These are phyloP conservation scores for Cydonia oblonga DNA, from an alignment of 331 rosid genomes.

Conservation along the genomic window DNA sequence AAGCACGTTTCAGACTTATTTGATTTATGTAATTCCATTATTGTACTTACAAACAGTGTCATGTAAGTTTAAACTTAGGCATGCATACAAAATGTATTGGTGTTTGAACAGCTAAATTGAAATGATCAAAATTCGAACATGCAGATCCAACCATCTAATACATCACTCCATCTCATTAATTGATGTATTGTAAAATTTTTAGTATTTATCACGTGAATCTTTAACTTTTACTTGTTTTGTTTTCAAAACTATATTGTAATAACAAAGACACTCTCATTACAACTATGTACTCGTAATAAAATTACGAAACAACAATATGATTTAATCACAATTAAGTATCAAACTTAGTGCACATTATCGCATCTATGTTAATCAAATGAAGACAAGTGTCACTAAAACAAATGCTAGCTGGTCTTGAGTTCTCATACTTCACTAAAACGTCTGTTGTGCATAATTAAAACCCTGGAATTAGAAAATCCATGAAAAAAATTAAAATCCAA, in stretches of 20 bases:
- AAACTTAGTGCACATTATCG: neutral
- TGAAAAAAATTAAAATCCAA: neutral
- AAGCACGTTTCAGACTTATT: slow-evolving; percentile 27
- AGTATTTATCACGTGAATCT: neutral
- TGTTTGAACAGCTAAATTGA: no score
- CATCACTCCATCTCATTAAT: no score
- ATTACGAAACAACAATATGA: no score
- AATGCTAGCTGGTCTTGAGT: neutral
- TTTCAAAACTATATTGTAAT: no score
- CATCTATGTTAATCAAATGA: neutral
- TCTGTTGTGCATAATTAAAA: neutral
- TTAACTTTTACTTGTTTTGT: neutral
- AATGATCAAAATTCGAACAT: no score
- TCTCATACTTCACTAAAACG: neutral
- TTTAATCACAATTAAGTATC: no score
- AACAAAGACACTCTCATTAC: no score
- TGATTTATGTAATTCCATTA: slow-evolving; percentile 7
- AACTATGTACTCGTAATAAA: no score
- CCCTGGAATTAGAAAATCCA: neutral
- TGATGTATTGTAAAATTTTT: no score
- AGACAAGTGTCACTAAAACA: neutral
- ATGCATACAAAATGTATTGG: neutral
- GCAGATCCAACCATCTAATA: no score
- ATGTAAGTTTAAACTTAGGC: neutral
- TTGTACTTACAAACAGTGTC: neutral